Percentiles rank a stretch among this genome's conserved stretches.
Conservation (phyloP, 495 filamentous ascomycete species). For the Bathelium albidoporum region DNA sequence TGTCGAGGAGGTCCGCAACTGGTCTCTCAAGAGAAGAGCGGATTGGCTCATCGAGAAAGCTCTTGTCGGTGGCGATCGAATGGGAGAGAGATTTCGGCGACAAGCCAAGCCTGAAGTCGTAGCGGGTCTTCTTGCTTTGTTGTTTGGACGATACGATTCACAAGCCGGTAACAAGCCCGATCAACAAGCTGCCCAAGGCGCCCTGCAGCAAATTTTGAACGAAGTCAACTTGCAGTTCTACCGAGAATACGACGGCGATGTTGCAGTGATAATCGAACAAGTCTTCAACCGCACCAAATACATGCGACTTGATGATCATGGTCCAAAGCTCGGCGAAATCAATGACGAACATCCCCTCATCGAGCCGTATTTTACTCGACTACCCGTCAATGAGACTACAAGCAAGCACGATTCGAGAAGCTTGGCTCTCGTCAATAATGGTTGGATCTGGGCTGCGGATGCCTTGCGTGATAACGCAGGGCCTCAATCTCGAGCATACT, state of each 20-base stretch:
- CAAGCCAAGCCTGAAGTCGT: slow-evolving; percentile 53
- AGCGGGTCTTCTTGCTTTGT: slow-evolving; percentile 55
- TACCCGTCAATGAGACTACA: slow-evolving; percentile 71
- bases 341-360: slow-evolving; percentile 68
- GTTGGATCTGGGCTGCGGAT: slow-evolving; percentile 97
- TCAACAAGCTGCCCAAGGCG: slow-evolving; percentile 24
- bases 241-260: slow-evolving; percentile 77
- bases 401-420: slow-evolving; percentile 64
- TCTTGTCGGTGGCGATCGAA: slow-evolving; percentile 54
- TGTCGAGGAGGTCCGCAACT: slow-evolving; percentile 46
- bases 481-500: slow-evolving; percentile 74
- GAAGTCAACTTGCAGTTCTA: slow-evolving; percentile 82
- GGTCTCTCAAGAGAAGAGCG: slow-evolving; percentile 50
- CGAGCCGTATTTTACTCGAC: slow-evolving; percentile 89
- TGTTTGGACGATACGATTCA: slow-evolving; percentile 57
- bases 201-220: slow-evolving; percentile 50
- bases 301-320: slow-evolving; percentile 77
- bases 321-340: slow-evolving; percentile 78
- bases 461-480: slow-evolving; percentile 91
- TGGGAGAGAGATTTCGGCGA: slow-evolving; percentile 71
- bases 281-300: slow-evolving; percentile 92
- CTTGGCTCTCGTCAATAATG: slow-evolving; percentile 85
- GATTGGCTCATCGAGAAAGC: slow-evolving; percentile 51
- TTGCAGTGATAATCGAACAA: slow-evolving; percentile 74
- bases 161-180: slow-evolving; percentile 23